Evolutionary conservation across 306 rosid species (phyloP).

Genomic region (Dicorynia guianensis): DNA sequence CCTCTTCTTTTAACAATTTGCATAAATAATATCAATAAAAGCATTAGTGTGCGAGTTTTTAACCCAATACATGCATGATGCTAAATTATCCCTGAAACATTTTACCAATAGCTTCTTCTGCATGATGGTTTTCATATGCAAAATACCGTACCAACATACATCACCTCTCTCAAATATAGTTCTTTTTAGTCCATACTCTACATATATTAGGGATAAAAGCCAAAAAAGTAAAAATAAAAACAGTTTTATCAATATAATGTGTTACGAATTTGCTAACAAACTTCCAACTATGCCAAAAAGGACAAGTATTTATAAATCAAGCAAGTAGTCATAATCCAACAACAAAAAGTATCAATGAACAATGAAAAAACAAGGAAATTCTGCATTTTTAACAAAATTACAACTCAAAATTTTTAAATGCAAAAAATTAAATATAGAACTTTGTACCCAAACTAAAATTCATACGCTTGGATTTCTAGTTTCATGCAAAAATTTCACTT

Average conservation of each 20-base stretch:
- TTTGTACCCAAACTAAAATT: no score
- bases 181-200: constrained; percentile 18
- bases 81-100: constrained; percentile 34
- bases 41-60: neutral
- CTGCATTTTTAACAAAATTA: no score
- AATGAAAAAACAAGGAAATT: no score
- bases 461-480: neutral
- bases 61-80: constrained; percentile 30
- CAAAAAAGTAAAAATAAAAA: no score
- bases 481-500: neutral
- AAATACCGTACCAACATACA: constrained; percentile 29
- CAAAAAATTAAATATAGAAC: no score
- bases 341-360: no score
- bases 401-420: no score
- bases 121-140: constrained; percentile 32
- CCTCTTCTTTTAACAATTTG: neutral
- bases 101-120: constrained; percentile 11
- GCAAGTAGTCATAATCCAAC: no score
- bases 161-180: neutral
- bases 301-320: no score
- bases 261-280: no score
- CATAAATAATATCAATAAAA: constrained; percentile 4
- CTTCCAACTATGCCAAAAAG: no score
- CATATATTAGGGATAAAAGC: neutral
- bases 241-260: no score